Evolutionary conservation across 2,329 filamentous ascomycete species (phyloP).

Genomic region (Xylariaceae sp.): DNA sequence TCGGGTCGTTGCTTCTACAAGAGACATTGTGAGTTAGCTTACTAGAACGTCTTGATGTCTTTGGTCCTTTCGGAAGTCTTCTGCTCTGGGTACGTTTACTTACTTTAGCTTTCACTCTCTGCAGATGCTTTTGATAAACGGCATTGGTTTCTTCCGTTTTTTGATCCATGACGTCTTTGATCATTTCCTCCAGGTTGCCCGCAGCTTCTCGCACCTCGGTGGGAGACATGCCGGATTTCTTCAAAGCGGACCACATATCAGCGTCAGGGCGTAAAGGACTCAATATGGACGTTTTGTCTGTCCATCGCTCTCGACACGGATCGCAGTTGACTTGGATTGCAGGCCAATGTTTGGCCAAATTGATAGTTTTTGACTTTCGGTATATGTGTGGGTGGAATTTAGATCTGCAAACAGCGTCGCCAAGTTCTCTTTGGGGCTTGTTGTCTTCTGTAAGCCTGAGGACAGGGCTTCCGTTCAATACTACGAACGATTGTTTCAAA

Average conservation of each 20-base stretch:
- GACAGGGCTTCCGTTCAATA: background rate
- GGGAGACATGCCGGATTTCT: background rate
- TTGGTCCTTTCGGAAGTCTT: background rate
- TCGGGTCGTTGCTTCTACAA: background rate
- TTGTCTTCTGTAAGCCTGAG: background rate
- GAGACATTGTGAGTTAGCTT: background rate
- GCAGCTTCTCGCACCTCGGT: background rate
- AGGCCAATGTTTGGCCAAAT: conserved; percentile 2
- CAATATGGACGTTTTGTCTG: background rate
- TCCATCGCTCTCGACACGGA: background rate
- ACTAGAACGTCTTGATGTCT: background rate
- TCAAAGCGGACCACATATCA: background rate
- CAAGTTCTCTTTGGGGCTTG: background rate
- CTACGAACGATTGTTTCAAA: background rate
- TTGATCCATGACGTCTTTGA: background rate
- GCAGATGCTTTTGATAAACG: background rate
- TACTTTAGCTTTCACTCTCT: background rate
- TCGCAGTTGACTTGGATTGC: background rate
- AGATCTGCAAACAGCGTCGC: background rate
- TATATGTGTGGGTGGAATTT: background rate
- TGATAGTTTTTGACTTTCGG: background rate
- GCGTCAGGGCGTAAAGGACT: too few relatives aligned
- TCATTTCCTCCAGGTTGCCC: background rate
- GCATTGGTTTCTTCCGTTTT: background rate
- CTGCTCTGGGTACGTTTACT: background rate